Conservation (phyloP, 805 yeast species). For the Kuraishia hungarica region DNA sequence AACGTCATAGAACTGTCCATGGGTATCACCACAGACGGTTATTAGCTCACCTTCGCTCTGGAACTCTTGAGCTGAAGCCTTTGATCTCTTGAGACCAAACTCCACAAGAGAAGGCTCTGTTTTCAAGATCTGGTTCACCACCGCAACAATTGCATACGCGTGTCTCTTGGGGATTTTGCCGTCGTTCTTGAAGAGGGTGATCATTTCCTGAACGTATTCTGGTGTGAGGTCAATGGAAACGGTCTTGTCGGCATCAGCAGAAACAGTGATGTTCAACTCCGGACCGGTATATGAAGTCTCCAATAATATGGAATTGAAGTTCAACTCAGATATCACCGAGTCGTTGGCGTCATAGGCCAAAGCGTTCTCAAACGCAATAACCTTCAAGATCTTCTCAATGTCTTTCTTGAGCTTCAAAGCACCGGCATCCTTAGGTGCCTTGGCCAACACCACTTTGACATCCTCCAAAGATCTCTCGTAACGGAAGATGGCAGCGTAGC, state of each 20-base stretch:
- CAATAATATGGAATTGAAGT: slow-evolving; percentile 36
- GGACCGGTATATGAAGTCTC: slow-evolving; percentile 61
- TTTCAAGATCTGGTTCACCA: slow-evolving; percentile 54
- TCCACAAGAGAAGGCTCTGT: slow-evolving; percentile 74
- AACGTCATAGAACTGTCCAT: slow-evolving; percentile 92
- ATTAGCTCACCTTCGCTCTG: slow-evolving; percentile 34
- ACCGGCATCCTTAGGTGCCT: slow-evolving; percentile 59
- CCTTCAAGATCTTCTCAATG: slow-evolving; percentile 57
- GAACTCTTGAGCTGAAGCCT: slow-evolving; percentile 19
- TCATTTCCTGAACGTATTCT: slow-evolving; percentile 55
- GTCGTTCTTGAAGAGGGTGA: slow-evolving; percentile 65
- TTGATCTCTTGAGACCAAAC: slow-evolving; percentile 27
- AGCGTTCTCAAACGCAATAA: slow-evolving; percentile 77
- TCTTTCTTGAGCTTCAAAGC: slow-evolving; percentile 57
- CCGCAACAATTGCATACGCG: slow-evolving; percentile 73
- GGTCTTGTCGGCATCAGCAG: slow-evolving; percentile 19
- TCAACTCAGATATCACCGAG: slow-evolving; percentile 36
- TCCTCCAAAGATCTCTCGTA: slow-evolving; percentile 68
- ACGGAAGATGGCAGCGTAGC: slow-evolving; percentile 66
- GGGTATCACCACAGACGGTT: slow-evolving; percentile 95
- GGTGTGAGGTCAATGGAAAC: slow-evolving; percentile 35
- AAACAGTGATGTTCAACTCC: slow-evolving; percentile 29
- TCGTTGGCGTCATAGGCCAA: slow-evolving; percentile 62
- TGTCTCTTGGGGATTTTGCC: slow-evolving; percentile 72
- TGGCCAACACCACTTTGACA: slow-evolving; percentile 51